Conservation (phyloP, 345 rosid genomes). For the Aurinia saxatilis region DNA sequence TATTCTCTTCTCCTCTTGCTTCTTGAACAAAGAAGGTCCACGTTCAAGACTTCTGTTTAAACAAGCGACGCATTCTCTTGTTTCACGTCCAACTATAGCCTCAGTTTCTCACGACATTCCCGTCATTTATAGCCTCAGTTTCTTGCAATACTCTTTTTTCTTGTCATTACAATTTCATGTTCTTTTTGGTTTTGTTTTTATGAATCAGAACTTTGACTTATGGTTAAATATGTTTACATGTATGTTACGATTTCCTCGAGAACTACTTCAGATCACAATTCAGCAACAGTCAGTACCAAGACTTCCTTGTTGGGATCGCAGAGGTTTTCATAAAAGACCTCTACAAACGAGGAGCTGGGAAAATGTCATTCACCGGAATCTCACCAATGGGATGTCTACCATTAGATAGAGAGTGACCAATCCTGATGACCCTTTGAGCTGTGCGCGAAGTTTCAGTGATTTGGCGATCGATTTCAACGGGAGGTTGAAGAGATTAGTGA, state of each 20-base stretch:
- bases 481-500: slow-evolving; percentile 32
- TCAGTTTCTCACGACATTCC: no score
- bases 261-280: slow-evolving; percentile 52
- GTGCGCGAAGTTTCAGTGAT: slow-evolving; percentile 30
- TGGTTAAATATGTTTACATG: no score
- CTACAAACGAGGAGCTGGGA: slow-evolving; percentile 51
- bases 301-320: slow-evolving; percentile 42
- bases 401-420: slow-evolving; percentile 42
- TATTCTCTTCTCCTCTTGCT: no score
- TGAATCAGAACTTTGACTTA: no score
- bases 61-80: no score
- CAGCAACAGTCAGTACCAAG: slow-evolving; percentile 40
- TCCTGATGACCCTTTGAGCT: slow-evolving; percentile 25
- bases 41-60: no score
- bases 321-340: slow-evolving; percentile 35
- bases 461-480: slow-evolving; percentile 49
- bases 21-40: no score
- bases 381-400: slow-evolving; percentile 71
- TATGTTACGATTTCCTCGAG: slow-evolving; percentile 56
- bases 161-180: no score
- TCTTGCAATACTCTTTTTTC: no score
- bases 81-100: no score
- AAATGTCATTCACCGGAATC: slow-evolving; percentile 49
- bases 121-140: no score
- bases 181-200: no score